phyloP scores from a whole-genome alignment of 177 flowering plant species.

The Vitis hybrid region DNA sequence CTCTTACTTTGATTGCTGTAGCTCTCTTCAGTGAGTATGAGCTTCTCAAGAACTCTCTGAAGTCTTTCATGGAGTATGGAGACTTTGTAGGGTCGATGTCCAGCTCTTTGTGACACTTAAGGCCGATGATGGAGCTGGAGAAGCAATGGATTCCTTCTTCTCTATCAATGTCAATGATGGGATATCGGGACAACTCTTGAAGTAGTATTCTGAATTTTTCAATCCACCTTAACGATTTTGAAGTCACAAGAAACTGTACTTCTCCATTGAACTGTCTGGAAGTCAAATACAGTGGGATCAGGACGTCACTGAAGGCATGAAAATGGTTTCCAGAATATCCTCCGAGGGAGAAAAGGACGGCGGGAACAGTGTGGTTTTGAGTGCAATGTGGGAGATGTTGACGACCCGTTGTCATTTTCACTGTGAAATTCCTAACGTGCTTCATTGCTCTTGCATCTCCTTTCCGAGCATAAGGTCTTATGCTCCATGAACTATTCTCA shows the following conservation, averaged over 20 bases:
- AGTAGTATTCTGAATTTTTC: conserved; percentile 38
- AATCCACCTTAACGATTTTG: conserved; percentile 34
- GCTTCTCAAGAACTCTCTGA: conserved; percentile 44
- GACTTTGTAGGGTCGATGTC: conserved; percentile 37
- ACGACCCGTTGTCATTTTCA: conserved; percentile 18
- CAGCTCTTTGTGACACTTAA: conserved; percentile 39
- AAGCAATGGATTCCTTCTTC: conserved; percentile 59
- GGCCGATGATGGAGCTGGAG: conserved; percentile 47
- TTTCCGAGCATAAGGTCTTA: conserved; percentile 70
- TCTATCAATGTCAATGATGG: conserved; percentile 41
- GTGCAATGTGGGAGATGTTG: conserved; percentile 42
- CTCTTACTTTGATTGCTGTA: conserved; percentile 25
- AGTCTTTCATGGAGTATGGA: conserved; percentile 37
- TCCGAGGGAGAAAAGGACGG: conserved; percentile 56
- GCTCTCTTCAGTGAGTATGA: conserved; percentile 42
- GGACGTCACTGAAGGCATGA: conserved; percentile 61
- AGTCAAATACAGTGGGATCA: conserved; percentile 63
- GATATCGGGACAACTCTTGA: conserved; percentile 41
- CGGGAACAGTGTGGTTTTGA: conserved; percentile 45
- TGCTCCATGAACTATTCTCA: conserved; percentile 39
- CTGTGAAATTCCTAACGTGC: conserved; percentile 27
- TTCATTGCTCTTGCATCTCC: conserved; percentile 43
- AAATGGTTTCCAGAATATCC: conserved; percentile 75
- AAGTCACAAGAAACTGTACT: conserved; percentile 57
- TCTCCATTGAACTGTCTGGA: conserved; percentile 45